phyloP scores from a whole-genome alignment of 192 early-diverging fungal species.

The Neocallimastix lanati region DNA sequence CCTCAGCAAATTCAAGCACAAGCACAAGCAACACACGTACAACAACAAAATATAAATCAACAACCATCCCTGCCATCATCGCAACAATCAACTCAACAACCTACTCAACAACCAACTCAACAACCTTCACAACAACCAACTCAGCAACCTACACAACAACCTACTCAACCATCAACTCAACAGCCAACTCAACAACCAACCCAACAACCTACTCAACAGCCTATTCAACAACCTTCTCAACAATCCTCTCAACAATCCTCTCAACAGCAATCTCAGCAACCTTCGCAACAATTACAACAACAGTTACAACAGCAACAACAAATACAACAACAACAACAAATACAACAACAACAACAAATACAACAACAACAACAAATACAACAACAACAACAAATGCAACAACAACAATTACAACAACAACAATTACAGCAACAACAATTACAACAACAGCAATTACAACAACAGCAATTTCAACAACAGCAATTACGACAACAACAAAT shows the following conservation, averaged over 20 bases:
- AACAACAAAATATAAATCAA: neutral
- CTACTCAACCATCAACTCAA: no score
- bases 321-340: neutral
- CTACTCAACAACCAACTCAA: neutral
- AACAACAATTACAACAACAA: neutral
- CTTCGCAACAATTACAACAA: neutral
- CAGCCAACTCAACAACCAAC: neutral
- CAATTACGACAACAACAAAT: no score
- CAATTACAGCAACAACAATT: neutral
- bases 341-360: no score
- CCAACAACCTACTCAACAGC: neutral
- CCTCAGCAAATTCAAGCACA: no score
- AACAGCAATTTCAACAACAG: no score
- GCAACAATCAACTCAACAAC: neutral
- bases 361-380: no score
- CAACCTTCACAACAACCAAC: neutral
- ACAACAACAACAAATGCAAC: neutral
- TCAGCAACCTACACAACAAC: neutral
- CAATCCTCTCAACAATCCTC: neutral
- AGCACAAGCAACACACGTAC: neutral
- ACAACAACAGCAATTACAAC: neutral
- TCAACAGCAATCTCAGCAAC: neutral
- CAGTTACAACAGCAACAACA: no score
- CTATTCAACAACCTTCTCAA: neutral
- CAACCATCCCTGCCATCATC: neutral